These are phyloP conservation scores for Rhodotorula sp. DNA, from an alignment of 1,284 basidiomycete species.

Conservation along the genomic window DNA sequence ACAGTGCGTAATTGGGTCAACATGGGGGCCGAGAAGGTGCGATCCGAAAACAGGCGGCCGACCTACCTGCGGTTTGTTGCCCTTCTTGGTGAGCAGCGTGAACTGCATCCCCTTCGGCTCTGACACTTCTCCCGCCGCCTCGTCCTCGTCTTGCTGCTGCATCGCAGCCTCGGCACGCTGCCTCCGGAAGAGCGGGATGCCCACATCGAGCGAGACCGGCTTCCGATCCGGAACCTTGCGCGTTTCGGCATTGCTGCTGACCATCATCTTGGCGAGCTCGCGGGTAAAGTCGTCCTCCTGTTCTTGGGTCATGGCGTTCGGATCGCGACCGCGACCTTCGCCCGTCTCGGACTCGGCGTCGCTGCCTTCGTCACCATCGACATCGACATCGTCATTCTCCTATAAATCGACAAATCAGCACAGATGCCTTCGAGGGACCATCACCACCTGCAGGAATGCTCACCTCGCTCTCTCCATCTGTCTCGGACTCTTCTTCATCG, in stretches of 20 bases:
- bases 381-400: conserved; percentile 50
- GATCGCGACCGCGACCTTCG: conserved; percentile 48
- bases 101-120: conserved; percentile 71
- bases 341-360: conserved; percentile 56
- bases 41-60: not conserved
- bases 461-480: conserved; percentile 34
- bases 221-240: conserved; percentile 61
- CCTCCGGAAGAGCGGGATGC: conserved; percentile 34
- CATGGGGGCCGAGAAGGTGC: not conserved
- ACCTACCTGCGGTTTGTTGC: conserved; percentile 81
- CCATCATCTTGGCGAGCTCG: conserved; percentile 92
- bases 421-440: rapidly evolving
- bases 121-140: conserved; percentile 44
- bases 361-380: conserved; percentile 52
- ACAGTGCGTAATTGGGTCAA: not conserved
- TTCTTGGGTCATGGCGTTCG: conserved; percentile 60
- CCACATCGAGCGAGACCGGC: conserved; percentile 36
- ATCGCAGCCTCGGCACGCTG: conserved; percentile 61
- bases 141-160: conserved; percentile 47
- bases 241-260: conserved; percentile 69
- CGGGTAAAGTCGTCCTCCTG: conserved; percentile 91
- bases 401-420: conserved; percentile 1
- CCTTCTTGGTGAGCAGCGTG: conserved; percentile 87
- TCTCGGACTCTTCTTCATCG: conserved; percentile 57
- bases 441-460: not conserved